Evolutionary conservation across 2,329 filamentous ascomycete species (phyloP).

Genomic region (Didymosphaeria variabile): DNA sequence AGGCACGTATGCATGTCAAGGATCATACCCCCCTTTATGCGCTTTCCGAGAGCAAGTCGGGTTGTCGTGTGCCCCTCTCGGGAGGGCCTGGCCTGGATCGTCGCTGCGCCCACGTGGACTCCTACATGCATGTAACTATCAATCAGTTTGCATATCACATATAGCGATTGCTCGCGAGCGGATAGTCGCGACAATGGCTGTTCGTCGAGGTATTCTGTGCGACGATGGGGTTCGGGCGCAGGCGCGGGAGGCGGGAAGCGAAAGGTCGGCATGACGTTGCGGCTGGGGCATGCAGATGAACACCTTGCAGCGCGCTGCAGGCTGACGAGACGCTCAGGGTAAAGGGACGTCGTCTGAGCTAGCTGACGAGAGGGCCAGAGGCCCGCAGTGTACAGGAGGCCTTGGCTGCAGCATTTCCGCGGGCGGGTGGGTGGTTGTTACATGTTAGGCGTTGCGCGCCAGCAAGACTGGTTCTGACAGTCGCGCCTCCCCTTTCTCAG

Average conservation of each 20-base stretch:
- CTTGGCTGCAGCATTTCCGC: conserved; percentile 25
- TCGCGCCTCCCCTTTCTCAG: conserved; percentile 16
- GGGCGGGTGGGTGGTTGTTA: conserved; percentile 14
- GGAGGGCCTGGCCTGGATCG: too few species aligned
- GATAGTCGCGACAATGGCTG: background rate
- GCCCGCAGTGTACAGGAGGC: conserved; percentile 11
- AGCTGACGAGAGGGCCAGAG: conserved; percentile 5
- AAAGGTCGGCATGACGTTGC: conserved; percentile 37
- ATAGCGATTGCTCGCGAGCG: background rate
- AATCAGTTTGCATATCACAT: too few species aligned
- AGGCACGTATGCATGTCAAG: background rate
- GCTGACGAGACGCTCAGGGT: conserved; percentile 19
- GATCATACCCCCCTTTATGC: background rate
- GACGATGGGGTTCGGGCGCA: background rate
- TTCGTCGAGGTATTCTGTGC: background rate
- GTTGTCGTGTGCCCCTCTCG: background rate
- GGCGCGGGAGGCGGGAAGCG: conserved; percentile 14
- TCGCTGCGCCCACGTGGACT: conserved; percentile 8
- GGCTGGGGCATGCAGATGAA: conserved; percentile 26
- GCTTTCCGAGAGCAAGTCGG: background rate
- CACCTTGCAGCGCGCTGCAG: conserved; percentile 16
- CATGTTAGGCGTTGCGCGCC: conserved; percentile 19
- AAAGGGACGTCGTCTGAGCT: background rate
- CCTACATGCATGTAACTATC: background rate
- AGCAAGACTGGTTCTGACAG: conserved; percentile 26